A percentile compares a stretch with the other conserved stretches of the same genome.
phyloP scores from a whole-genome alignment of 2,329 filamentous ascomycete genomes.

The Fusarium sp. region DNA sequence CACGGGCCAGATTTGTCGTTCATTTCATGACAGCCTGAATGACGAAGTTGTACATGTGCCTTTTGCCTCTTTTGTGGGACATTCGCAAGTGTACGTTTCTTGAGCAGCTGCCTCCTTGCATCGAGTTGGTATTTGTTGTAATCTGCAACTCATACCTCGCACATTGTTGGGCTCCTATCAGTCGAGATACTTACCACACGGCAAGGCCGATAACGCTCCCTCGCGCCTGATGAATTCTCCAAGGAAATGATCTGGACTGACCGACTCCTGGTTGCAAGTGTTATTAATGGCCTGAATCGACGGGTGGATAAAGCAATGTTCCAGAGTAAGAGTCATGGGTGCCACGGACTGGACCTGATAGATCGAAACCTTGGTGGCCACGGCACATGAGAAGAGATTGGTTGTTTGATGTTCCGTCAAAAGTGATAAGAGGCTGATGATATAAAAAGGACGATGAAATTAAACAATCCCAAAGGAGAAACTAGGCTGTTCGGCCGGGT shows the following conservation, averaged over 20 bases:
- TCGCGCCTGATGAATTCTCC: constrained; percentile 7
- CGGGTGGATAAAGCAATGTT: constrained; percentile 31
- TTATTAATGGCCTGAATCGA: constrained; percentile 14
- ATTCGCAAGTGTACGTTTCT: constrained; percentile 1
- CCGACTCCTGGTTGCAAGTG: constrained; percentile 19
- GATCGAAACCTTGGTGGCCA: constrained; percentile 27
- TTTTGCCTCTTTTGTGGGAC: constrained; percentile 20
- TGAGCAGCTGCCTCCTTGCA: constrained; percentile 12
- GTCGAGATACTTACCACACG: constrained; percentile 3
- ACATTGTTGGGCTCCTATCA: constrained; percentile 3
- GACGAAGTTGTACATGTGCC: constrained; percentile 23
- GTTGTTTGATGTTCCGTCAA: constrained; percentile 10
- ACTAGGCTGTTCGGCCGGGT: constrained; percentile 40
- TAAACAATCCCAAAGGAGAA: constrained; percentile 41
- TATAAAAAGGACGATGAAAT: constrained; percentile 46
- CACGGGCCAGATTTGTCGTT: constrained; percentile 19
- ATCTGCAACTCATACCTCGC: constrained; percentile 11
- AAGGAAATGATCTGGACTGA: constrained; percentile 31
- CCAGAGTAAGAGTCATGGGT: constrained; percentile 39
- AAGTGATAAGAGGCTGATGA: constrained; percentile 19
- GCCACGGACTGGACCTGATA: constrained; percentile 40
- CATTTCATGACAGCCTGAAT: constrained; percentile 14
- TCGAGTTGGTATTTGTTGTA: constrained; percentile 4
- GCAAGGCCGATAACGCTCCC: constrained; percentile 15
- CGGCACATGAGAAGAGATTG: constrained; percentile 31